These are phyloP conservation scores for Ammopiptanthus mongolicus DNA, from an alignment of 306 rosid genomes.

Conservation along the genomic window DNA sequence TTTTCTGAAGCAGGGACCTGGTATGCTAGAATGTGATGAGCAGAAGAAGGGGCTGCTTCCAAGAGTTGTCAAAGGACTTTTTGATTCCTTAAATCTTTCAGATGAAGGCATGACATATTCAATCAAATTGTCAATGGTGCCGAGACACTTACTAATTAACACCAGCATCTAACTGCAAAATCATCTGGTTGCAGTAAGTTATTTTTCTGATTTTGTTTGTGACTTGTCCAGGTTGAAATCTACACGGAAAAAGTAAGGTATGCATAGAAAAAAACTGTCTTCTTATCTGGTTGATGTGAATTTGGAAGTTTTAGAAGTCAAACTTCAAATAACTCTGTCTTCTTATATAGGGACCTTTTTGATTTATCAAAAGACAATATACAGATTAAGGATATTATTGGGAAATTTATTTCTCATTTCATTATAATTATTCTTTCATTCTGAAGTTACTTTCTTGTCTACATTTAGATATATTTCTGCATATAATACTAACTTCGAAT, in stretches of 20 bases:
- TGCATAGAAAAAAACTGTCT: neutral
- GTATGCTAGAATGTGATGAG: slow-evolving; percentile 47
- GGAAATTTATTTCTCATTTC: neutral
- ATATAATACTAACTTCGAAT: neutral
- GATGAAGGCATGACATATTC: slow-evolving; percentile 38
- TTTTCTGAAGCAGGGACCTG: slow-evolving; percentile 58
- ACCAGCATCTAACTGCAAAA: neutral
- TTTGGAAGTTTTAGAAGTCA: slow-evolving; percentile 2
- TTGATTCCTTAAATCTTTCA: slow-evolving; percentile 47
- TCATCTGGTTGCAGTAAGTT: neutral
- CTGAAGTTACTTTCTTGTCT: neutral
- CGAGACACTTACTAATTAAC: neutral
- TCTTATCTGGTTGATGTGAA: too few species aligned
- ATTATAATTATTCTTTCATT: neutral
- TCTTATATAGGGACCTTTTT: slow-evolving; percentile 63
- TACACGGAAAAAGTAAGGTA: slow-evolving; percentile 94
- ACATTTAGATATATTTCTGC: neutral
- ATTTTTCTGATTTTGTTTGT: slow-evolving; percentile 1
- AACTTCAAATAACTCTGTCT: neutral
- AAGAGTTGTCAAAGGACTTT: slow-evolving; percentile 66
- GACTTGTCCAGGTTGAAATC: slow-evolving; percentile 61
- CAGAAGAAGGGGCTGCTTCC: slow-evolving; percentile 72
- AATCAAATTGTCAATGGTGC: slow-evolving; percentile 78
- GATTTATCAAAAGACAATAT: slow-evolving; percentile 75
- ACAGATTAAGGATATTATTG: slow-evolving; percentile 60